phyloP scores from a whole-genome alignment of 257 asterid genomes.

The Datura wrightii region DNA sequence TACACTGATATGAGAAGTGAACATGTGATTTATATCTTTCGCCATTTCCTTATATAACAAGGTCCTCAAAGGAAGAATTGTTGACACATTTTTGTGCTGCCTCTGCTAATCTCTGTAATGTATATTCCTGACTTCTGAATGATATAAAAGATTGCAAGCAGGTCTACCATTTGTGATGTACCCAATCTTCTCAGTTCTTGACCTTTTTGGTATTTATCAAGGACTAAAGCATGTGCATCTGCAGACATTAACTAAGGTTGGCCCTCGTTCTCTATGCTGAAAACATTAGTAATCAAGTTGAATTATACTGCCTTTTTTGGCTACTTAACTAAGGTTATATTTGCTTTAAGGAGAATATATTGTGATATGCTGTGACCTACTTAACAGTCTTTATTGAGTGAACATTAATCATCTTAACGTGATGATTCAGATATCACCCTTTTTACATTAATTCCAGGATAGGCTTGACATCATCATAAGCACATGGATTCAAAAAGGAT shows the following conservation, averaged over 20 bases:
- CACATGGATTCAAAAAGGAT: slow-evolving; percentile 61
- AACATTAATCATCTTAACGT: neutral
- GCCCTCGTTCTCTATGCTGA: slow-evolving; percentile 34
- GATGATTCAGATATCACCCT: neutral
- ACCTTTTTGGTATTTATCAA: slow-evolving; percentile 89
- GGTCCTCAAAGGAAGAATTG: slow-evolving; percentile 16
- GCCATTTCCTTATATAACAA: neutral
- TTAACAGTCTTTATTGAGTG: slow-evolving; percentile 2
- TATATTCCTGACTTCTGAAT: slow-evolving; percentile 42
- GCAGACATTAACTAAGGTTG: slow-evolving; percentile 92
- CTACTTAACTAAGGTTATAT: neutral
- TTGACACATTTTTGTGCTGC: neutral
- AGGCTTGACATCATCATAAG: slow-evolving; percentile 81
- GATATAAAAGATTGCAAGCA: slow-evolving; percentile 66
- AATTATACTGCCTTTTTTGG: neutral
- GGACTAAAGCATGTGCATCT: slow-evolving; percentile 92
- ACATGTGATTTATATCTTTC: neutral
- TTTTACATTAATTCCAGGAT: slow-evolving; percentile 55
- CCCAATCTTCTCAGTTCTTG: slow-evolving; percentile 80
- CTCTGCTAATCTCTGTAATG: slow-evolving; percentile 21
- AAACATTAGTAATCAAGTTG: slow-evolving; percentile 12
- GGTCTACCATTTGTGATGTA: slow-evolving; percentile 79
- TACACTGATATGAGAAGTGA: neutral
- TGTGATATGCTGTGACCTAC: neutral
- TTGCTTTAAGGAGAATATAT: neutral